Evolutionary conservation across 805 yeast species (phyloP), one percentile per base, ranked within the genome.

Genomic region (Wickerhamiella vanderwaltii): DNA sequence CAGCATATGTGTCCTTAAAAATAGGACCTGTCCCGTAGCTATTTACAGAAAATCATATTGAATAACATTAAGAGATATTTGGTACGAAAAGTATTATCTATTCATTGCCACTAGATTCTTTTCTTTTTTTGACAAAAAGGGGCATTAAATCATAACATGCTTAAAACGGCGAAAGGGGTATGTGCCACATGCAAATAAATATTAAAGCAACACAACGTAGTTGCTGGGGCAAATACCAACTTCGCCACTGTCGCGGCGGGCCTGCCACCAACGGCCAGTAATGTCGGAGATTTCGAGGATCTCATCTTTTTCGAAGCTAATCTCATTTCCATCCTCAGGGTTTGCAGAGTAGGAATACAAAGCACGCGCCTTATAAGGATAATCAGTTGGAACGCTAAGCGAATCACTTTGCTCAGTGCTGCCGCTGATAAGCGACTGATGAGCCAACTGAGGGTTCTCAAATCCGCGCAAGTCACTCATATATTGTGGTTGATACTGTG

Each of bases 221-320:
- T 88, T 91, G 53, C 94, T 79, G 39, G 98, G 97, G 61, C 95
- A 86, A 54, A 88, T 88, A 51, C 97, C 98, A 33, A 85, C 81
- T 59, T 86, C 91, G 25, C 98, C 98, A 51, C 75, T 80, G 6
- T 79, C 69, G 55, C 87, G 74, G 59, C 81, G 75, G 30, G 95
- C 96, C 63, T 86, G 95, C 97, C 97, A 88, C 98, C 98, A 88
- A 63, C 93, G 78, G 35, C 96, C 96, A 50, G 82, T 82, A 44
- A 85, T 84, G 56, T 88, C 96, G 51, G 84, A 84, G 25, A 88
- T 94, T 54, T 79, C 85, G 59, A 88, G 70, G n/a, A 85, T 65
- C 60, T 88, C 97, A 43, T 91, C 95, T 60, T 87, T 85, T 48
- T 71, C 76, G 55, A 88, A 91, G 4, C 94, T 80, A 18, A 88